A percentile compares a stretch with the other conserved stretches of the same genome.
These are phyloP conservation scores for Raphanus raphanistrum DNA, from an alignment of 345 rosid genomes.

Conservation along the genomic window DNA sequence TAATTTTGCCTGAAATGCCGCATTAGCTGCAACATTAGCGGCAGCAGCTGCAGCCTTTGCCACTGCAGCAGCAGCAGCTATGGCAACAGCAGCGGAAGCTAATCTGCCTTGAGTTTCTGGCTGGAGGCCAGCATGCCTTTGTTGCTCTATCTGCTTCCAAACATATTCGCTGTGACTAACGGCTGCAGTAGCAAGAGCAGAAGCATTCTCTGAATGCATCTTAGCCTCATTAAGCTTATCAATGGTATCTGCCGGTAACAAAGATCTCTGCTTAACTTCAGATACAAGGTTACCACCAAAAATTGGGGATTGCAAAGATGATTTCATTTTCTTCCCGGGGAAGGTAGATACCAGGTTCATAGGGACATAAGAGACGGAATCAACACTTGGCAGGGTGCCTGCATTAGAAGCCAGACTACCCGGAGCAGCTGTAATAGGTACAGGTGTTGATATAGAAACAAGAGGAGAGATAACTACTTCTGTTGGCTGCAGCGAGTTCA, in stretches of 20 bases:
- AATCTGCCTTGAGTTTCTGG: slow-evolving; percentile 65
- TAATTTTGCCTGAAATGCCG: slow-evolving; percentile 90
- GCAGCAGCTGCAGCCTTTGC: slow-evolving; percentile 99
- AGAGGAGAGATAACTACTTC: slow-evolving; percentile 46
- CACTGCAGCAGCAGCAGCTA: slow-evolving; percentile 90
- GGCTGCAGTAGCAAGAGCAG: slow-evolving; percentile 76
- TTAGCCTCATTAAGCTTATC: slow-evolving; percentile 66
- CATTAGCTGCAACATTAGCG: slow-evolving; percentile 88
- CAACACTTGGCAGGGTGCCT: slow-evolving; percentile 17
- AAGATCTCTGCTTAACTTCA: slow-evolving; percentile 44
- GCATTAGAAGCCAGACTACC: slow-evolving; percentile 19
- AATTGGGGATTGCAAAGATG: slow-evolving; percentile 45
- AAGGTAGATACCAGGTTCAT: slow-evolving; percentile 42
- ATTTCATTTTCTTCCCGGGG: slow-evolving; percentile 42
- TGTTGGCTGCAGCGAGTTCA: slow-evolving; percentile 50
- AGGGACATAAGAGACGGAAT: slow-evolving; percentile 42
- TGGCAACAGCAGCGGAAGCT: slow-evolving; percentile 85
- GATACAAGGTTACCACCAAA: slow-evolving; percentile 45
- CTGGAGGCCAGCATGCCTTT: slow-evolving; percentile 53
- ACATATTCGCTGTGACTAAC: slow-evolving; percentile 62
- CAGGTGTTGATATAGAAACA: slow-evolving; percentile 37
- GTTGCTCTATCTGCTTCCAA: slow-evolving; percentile 73
- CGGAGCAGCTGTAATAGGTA: slow-evolving; percentile 34
- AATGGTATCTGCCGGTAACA: slow-evolving; percentile 64
- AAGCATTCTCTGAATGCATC: slow-evolving; percentile 80